Base-by-base conservation (phyloP, 2,329 filamentous ascomycete genomes). In the Colletotrichum echinochloae region DNA sequence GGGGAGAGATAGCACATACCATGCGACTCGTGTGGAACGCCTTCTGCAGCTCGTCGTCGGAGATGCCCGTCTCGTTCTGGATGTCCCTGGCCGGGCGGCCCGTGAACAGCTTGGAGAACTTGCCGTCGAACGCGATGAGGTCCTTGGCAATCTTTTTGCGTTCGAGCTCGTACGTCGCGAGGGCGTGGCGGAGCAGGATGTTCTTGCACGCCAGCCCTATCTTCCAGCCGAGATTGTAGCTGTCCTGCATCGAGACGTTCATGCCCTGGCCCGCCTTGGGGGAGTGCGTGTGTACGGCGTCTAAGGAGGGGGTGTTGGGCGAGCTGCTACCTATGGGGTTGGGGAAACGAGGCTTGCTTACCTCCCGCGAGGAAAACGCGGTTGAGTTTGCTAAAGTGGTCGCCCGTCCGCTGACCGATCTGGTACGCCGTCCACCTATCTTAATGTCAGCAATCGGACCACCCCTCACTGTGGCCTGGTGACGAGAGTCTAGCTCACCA, bases 181-280 rank as follows among this genome's bases (percentile, higher is more conserved):
- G 80, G 11, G 89, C 79, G 0, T 75, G 78, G 0, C 77, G 79
- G 1, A 82, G 80, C 0, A 83, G 77, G 2, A 84, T 75, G 7
- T 83, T 83, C 60, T 84, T 85, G 37, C 81, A 75, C 0, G 85
- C 85, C 1, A 80, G 76, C 0, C 83, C 86, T 1, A 89, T 76
- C 77, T 89, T 89, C 87, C 87, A 89, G 0, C 85, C 87, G 0
- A 89, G 83, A 65, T 89, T 89, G 76, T 84, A 88, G 0, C 82
- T 79, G 77, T 93, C 91, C 74, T 92, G 90, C 88, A 93, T 91
- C 44, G 84, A 88, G 1, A 92, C 87, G 73, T 93, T 93, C 90
- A 93, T 92, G 16, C 91, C 91, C 76, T 92, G 90, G 2, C 90
- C 90, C 0, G 89, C 90, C 75, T 92, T 92, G 23, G 89, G 90